Percentiles rank a stretch among this genome's conserved stretches.
Conservation (phyloP, 371 early-diverging fungal genomes). For the Mycotypha africana region DNA sequence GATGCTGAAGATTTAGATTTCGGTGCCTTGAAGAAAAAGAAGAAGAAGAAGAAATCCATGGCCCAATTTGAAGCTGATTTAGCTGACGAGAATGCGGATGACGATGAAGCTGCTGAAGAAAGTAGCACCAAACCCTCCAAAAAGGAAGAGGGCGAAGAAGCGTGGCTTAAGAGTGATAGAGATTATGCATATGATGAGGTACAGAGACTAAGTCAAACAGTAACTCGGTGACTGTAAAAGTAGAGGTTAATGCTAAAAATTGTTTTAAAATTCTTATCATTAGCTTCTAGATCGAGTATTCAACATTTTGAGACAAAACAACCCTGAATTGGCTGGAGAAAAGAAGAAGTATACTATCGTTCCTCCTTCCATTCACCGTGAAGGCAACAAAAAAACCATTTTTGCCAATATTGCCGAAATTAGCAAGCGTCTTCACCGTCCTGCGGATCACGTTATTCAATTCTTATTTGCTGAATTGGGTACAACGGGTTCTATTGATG, state of each 20-base stretch:
- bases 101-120: slow-evolving; percentile 39
- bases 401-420: slow-evolving; percentile 96
- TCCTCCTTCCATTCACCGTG: slow-evolving; percentile 89
- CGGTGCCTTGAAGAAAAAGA: slow-evolving; percentile 81
- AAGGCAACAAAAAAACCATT: slow-evolving; percentile 94
- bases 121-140: slow-evolving; percentile 17
- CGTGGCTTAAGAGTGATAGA: slow-evolving; percentile 86
- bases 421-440: slow-evolving; percentile 91
- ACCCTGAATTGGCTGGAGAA: slow-evolving; percentile 92
- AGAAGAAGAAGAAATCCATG: slow-evolving; percentile 92
- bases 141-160: slow-evolving; percentile 55
- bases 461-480: slow-evolving; percentile 99
- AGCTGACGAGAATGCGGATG: slow-evolving; percentile 75
- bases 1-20: slow-evolving; percentile 68
- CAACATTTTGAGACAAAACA: slow-evolving; percentile 87
- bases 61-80: slow-evolving; percentile 82
- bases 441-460: slow-evolving; percentile 96
- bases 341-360: slow-evolving; percentile 91
- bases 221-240: background rate
- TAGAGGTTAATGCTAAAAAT: background rate
- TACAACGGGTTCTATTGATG: slow-evolving; percentile 97
- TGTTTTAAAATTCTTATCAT: background rate
- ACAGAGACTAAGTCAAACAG: slow-evolving; percentile 2
- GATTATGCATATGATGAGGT: slow-evolving; percentile 94
- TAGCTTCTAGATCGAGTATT: slow-evolving; percentile 91